Percentiles rank a stretch among this genome's conserved stretches.
Conservation (phyloP, 1,284 basidiomycete genomes). For the Puccinia hordei region DNA sequence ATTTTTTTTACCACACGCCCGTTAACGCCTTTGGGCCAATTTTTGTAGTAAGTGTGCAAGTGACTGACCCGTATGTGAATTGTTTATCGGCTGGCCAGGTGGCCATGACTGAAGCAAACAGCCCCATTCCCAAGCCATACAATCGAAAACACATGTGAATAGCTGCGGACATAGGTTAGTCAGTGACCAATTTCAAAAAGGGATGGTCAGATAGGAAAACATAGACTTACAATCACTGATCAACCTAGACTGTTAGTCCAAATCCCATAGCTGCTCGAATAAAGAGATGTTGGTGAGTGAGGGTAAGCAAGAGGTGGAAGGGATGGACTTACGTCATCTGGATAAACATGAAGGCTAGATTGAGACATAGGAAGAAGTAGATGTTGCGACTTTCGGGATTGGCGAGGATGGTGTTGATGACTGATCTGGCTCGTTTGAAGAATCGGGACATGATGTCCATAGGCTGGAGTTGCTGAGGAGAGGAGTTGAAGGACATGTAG, state of each 20-base stretch:
- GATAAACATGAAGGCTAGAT: slow-evolving; percentile 87
- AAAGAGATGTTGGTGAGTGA: background rate
- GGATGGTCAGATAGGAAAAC: background rate
- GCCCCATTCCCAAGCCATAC: slow-evolving; percentile 91
- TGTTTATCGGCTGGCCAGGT: slow-evolving; percentile 92
- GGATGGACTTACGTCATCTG: slow-evolving; percentile 58
- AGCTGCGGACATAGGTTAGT: slow-evolving; percentile 64
- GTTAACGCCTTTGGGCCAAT: no score
- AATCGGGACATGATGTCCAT: slow-evolving; percentile 32
- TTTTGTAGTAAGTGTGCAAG: no score
- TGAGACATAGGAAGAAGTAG: slow-evolving; percentile 93
- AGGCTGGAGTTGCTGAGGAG: slow-evolving; percentile 25
- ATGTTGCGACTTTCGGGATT: slow-evolving; percentile 92
- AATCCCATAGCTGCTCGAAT: slow-evolving; percentile 75
- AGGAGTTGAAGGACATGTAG: slow-evolving; percentile 49
- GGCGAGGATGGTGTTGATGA: slow-evolving; percentile 78
- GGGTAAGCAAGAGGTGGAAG: background rate
- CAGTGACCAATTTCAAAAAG: background rate
- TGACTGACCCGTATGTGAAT: slow-evolving; percentile 86
- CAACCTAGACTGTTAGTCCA: slow-evolving; percentile 97
- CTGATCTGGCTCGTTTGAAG: slow-evolving; percentile 55
- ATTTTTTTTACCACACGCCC: no score
- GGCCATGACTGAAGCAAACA: slow-evolving; percentile 95
- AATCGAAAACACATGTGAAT: slow-evolving; percentile 99
- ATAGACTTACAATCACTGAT: slow-evolving; percentile 83